Conservation (phyloP, 2,329 filamentous ascomycete species). For the Grosmannia huntii region DNA sequence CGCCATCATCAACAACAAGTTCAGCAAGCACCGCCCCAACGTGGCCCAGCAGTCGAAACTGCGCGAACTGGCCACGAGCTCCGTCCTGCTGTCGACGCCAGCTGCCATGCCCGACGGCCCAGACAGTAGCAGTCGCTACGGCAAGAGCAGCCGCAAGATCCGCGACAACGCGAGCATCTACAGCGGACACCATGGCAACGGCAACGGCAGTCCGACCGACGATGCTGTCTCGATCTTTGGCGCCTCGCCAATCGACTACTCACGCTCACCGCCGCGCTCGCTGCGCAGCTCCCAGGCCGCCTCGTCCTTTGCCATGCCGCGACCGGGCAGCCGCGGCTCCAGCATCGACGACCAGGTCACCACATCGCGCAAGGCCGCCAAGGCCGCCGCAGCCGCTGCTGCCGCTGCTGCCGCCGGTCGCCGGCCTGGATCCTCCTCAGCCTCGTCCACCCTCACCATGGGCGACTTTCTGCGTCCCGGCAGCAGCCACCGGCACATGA, state of each 20-base stretch:
- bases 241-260: slow-evolving; percentile 42
- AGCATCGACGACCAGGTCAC: slow-evolving; percentile 22
- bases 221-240: slow-evolving; percentile 44
- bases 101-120: slow-evolving; percentile 23
- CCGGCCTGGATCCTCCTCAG: background rate
- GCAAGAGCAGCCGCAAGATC: background rate
- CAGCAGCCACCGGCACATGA: background rate
- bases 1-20: slow-evolving; percentile 94
- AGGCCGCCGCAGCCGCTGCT: background rate
- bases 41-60: slow-evolving; percentile 67
- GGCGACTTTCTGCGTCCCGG: slow-evolving; percentile 5
- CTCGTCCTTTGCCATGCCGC: slow-evolving; percentile 14
- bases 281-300: slow-evolving; percentile 36
- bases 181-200: too few species aligned
- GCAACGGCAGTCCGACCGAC: slow-evolving; percentile 33
- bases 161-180: slow-evolving; percentile 23
- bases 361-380: background rate
- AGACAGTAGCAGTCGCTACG: slow-evolving; percentile 22
- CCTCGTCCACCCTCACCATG: background rate
- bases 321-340: slow-evolving; percentile 37
- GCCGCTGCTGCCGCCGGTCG: background rate
- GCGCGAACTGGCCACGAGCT: slow-evolving; percentile 72
- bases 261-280: slow-evolving; percentile 43
- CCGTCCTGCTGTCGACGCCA: slow-evolving; percentile 45
- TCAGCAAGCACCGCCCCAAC: slow-evolving; percentile 74